Base-by-base conservation (phyloP, 2,329 filamentous ascomycete species). In the Cyphellophora attinorum region DNA sequence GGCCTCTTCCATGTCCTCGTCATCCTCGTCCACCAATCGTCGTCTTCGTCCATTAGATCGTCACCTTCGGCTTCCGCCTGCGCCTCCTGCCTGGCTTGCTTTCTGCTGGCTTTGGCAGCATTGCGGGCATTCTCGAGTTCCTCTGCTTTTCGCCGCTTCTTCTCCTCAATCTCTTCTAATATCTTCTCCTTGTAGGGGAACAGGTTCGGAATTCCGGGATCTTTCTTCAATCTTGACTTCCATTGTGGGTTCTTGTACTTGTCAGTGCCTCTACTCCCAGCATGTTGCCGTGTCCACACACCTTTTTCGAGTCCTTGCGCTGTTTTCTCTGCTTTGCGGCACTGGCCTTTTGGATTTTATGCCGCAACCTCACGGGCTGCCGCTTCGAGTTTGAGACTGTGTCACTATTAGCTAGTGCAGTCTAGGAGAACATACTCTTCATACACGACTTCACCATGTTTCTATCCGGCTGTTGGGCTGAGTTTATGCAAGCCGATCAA, bases 131-230 rank as follows among this genome's bases (percentile, higher is more conserved):
- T 74, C 57, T 74, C 68, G 38, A 73, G 71, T 54, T 94, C 85
- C 53, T 94, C 86, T 45, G 77, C 76, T 67, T 89, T 95, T 58
- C 74, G 67, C 47, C 80, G 67, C 55, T 81, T 81, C 51, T 76
- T 81, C 63, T 94, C 85, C 64, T 98, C 91, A 50, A 98, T 93
- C 61, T 98, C 86, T 39, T 88, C 78, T 19, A 98, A 73, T 17
- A 98, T 74, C 68, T 82, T 88, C 59, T 95, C 88, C 67, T 98
- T 98, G 71, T 91, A 95, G 1, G 91, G 91, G 65, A 95, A 98
- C 21, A 95, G 65, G 56, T 96, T 98, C 27, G 91, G 91, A 43
- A 98, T 95, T 31, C 91, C 91, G 15, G 89, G 91, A 53, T 98
- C 91, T 67, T 96, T 98, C 75, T 95, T 96, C 49, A 94, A 59